A percentile compares a stretch with the other conserved stretches of the same genome.
Evolutionary conservation across 2,329 filamentous ascomycete species (phyloP).

Genomic region (Pezicula radicicola): DNA sequence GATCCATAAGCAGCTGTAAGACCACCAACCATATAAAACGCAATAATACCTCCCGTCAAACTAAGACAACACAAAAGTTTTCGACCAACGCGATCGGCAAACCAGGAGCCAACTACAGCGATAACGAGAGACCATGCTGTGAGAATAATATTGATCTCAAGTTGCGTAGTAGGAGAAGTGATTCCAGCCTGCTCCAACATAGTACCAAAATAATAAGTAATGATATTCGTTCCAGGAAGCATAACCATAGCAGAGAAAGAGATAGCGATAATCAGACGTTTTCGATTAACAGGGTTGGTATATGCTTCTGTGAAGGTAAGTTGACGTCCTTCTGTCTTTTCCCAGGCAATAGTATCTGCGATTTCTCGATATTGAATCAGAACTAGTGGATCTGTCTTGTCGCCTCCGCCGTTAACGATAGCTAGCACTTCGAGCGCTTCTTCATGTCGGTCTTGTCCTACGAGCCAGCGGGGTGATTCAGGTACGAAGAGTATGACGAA

Average conservation of each 20-base stretch:
- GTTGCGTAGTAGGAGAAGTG: slow-evolving; percentile 13
- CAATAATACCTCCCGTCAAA: slow-evolving; percentile 24
- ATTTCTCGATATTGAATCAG: slow-evolving; percentile 36
- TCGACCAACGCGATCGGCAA: slow-evolving; percentile 36
- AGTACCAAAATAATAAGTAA: slow-evolving; percentile 34
- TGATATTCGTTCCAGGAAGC: slow-evolving; percentile 11
- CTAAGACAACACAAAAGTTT: slow-evolving; percentile 29
- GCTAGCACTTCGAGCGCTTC: slow-evolving; percentile 95
- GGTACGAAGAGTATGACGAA: slow-evolving; percentile 62
- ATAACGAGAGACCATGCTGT: slow-evolving; percentile 28
- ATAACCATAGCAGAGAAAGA: slow-evolving; percentile 6
- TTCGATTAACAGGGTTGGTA: slow-evolving; percentile 3
- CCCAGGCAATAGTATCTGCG: slow-evolving; percentile 31
- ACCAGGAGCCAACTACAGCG: slow-evolving; percentile 23
- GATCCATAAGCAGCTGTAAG: slow-evolving; percentile 31
- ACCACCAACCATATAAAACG: slow-evolving; percentile 47
- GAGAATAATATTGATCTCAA: slow-evolving; percentile 26
- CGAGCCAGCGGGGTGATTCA: slow-evolving; percentile 92
- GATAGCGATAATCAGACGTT: slow-evolving; percentile 9
- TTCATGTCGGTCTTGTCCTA: slow-evolving; percentile 94
- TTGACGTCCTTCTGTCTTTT: slow-evolving; percentile 36
- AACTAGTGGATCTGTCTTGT: slow-evolving; percentile 35
- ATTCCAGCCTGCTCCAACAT: slow-evolving; percentile 20
- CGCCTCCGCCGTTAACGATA: slow-evolving; percentile 42
- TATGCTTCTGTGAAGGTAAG: slow-evolving; percentile 34